Base-by-base conservation (phyloP, 2,329 filamentous ascomycete species). In the Phaeosphaeriaceae sp. region DNA sequence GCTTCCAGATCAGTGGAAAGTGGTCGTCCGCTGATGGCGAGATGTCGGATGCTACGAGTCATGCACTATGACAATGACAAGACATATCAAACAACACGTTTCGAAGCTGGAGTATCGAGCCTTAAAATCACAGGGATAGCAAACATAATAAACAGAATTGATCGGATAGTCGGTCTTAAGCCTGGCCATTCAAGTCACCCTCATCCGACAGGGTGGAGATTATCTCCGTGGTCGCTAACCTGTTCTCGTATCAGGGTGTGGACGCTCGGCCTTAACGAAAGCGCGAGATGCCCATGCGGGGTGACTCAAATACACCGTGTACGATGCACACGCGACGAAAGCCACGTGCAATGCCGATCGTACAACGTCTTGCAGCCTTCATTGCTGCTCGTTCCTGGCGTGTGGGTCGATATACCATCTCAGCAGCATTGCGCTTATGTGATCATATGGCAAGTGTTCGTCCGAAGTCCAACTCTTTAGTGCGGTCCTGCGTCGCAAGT, bases 261-360 rank as follows among this genome's bases (percentile, higher is more conserved):
- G 54, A 44, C 25, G 45, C 51, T 67, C 63, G 62, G 66, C 41
- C 27, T 44, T 58, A 51, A 36, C 50, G 19, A 60, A 61, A 54
- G 41, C 54, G 65, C 64, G 66, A 69, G 54, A 40, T 25, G 24
- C 44, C 56, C 53, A 54, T 21, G 41, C 41, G 31, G 31, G 31
- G 31, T 13, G 31, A 36, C 31, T 36, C 3, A 36, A 13, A 27
- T 27, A n/a, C n/a, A n/a, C n/a, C n/a, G n/a, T n/a, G n/a, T n/a
- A 9, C 25, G 25, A 27, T 27, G 25, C 25, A 27, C 25, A 27
- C 25, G 25, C 25, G 25, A 27, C 5, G 25, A 4, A 27, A 36
- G 31, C 31, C 31, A 36, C 31, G 31, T 11, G 31, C 31, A 36
- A 36, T 13, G 31, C 13, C 6, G 31, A 36, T 36, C 31, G 11